phyloP scores from a whole-genome alignment of 257 asterid species.

The Solanum sitiens region DNA sequence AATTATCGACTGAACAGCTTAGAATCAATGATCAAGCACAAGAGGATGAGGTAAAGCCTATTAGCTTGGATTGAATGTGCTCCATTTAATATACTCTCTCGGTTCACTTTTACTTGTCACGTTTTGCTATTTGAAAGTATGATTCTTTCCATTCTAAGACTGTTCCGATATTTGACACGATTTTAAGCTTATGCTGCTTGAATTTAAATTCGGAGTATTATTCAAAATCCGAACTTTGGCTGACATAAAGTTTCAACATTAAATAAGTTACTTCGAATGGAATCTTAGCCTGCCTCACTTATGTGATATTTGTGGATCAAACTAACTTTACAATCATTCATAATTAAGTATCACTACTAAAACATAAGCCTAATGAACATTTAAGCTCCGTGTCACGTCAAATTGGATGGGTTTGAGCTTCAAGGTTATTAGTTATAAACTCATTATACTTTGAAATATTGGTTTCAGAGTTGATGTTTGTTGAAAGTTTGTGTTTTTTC shows the following conservation, averaged over 20 bases:
- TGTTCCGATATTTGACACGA: neutral
- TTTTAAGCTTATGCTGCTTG: neutral
- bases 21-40: conserved; percentile 57
- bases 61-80: neutral
- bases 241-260: neutral
- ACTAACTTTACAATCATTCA: neutral
- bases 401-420: neutral
- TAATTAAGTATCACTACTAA: neutral
- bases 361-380: neutral
- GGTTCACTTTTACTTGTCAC: neutral
- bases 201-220: neutral
- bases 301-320: neutral
- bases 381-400: neutral
- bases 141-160: neutral
- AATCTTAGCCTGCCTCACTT: neutral
- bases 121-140: neutral
- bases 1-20: conserved; percentile 42
- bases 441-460: neutral
- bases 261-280: neutral
- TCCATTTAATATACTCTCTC: neutral
- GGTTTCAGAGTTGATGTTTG: neutral
- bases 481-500: neutral
- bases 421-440: neutral
- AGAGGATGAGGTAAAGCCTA: conserved; percentile 62
- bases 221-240: neutral